Evolutionary conservation across 306 rosid species (phyloP).

Genomic region (Rubus idaeus): DNA sequence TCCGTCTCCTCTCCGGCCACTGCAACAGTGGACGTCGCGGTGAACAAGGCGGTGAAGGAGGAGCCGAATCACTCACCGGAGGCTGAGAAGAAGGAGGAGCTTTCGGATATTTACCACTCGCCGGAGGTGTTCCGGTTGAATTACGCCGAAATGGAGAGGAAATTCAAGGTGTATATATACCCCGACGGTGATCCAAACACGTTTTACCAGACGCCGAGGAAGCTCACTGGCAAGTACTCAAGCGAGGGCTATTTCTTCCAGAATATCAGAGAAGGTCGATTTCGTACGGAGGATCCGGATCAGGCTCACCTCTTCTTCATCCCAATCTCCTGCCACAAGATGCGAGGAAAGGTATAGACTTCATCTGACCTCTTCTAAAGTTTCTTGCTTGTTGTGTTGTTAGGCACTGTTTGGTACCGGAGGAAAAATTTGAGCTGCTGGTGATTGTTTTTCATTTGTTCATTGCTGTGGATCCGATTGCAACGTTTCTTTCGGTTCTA

Average conservation of each 20-base stretch:
- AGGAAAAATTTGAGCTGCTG: too few species aligned
- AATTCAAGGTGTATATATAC: constrained; percentile 81
- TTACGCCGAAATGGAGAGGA: constrained; percentile 76
- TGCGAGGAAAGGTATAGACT: constrained; percentile 78
- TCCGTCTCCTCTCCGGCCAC: constrained; percentile 28
- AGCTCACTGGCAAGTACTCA: constrained; percentile 90
- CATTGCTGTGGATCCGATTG: too few species aligned
- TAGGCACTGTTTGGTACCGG: too few species aligned
- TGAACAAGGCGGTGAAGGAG: not conserved
- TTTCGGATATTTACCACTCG: constrained; percentile 62
- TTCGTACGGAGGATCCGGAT: constrained; percentile 79
- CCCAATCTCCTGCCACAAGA: constrained; percentile 93
- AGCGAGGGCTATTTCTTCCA: constrained; percentile 94
- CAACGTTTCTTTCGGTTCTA: not conserved
- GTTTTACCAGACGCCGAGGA: constrained; percentile 90
- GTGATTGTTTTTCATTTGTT: too few species aligned
- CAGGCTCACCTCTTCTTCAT: constrained; percentile 87
- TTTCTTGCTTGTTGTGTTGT: too few species aligned
- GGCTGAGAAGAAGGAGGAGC: constrained; percentile 14
- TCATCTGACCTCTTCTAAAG: too few species aligned
- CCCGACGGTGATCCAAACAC: constrained; percentile 94
- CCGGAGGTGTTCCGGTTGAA: constrained; percentile 67
- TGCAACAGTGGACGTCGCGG: not conserved
- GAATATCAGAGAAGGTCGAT: constrained; percentile 78
- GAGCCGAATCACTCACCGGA: not conserved